Conservation (phyloP, 345 rosid genomes). For the Hibiscus tridactylites region DNA sequence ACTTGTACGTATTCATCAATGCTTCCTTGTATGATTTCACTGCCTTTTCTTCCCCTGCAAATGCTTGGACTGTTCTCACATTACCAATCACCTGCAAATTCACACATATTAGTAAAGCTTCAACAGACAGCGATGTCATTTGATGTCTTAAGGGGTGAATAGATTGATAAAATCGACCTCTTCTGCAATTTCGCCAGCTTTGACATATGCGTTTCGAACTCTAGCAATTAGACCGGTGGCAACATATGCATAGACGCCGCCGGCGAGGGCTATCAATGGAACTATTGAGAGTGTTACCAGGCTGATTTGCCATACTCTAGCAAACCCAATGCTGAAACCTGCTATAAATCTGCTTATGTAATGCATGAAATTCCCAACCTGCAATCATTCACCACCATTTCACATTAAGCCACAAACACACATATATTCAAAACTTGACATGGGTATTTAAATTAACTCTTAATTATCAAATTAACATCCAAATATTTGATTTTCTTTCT, state of each 20-base stretch:
- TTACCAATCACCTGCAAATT: conserved; percentile 75
- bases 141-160: neutral
- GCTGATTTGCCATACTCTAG: conserved; percentile 90
- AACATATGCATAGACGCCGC: conserved; percentile 79
- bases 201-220: conserved; percentile 79
- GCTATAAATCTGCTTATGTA: conserved; percentile 81
- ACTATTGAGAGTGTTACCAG: conserved; percentile 89
- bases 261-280: conserved; percentile 88
- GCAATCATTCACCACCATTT: conserved; percentile 11
- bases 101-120: no score
- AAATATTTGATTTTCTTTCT: no score
- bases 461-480: no score
- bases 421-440: no score
- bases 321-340: conserved; percentile 81
- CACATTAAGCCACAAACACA: neutral
- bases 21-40: conserved; percentile 66
- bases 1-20: conserved; percentile 53
- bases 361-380: conserved; percentile 96
- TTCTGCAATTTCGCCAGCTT: conserved; percentile 93
- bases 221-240: conserved; percentile 76
- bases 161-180: conserved; percentile 42
- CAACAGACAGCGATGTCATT: neutral
- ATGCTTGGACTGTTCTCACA: conserved; percentile 95
- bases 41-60: conserved; percentile 86
- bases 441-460: no score